These are phyloP conservation scores for Alternaria sp. DNA, from an alignment of 2,329 filamentous ascomycete genomes.

Conservation along the genomic window DNA sequence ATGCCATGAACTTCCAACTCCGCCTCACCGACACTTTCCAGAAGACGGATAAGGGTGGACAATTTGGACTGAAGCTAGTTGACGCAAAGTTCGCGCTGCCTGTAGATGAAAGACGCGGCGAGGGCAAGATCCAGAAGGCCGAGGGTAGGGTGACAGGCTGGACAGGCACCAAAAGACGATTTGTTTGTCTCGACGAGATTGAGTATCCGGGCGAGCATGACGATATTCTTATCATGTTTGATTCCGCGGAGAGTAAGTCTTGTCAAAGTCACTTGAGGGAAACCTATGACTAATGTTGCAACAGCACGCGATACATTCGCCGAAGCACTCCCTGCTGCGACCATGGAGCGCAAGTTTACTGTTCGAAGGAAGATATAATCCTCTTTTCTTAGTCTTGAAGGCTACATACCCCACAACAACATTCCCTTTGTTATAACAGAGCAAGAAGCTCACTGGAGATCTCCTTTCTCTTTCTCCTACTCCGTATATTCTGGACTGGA, in stretches of 20 bases:
- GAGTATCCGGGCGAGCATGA: constrained; percentile 93
- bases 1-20: constrained; percentile 87
- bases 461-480: background rate
- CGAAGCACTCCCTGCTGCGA: constrained; percentile 56
- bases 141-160: constrained; percentile 57
- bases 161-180: constrained; percentile 70
- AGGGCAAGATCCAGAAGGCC: constrained; percentile 61
- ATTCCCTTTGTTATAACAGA: background rate
- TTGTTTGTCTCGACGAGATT: constrained; percentile 85
- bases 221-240: constrained; percentile 87
- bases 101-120: constrained; percentile 59
- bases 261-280: background rate
- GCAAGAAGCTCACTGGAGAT: background rate
- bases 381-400: background rate
- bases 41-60: constrained; percentile 60
- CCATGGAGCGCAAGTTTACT: constrained; percentile 54
- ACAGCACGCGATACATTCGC: constrained; percentile 58
- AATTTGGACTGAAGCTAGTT: constrained; percentile 78
- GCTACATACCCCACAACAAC: background rate
- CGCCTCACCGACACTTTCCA: constrained; percentile 88
- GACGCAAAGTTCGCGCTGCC: constrained; percentile 92
- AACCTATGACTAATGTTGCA: constrained; percentile 27
- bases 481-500: background rate
- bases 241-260: constrained; percentile 75
- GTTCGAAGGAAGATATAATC: constrained; percentile 52